Base-by-base conservation (phyloP, 2,329 filamentous ascomycete genomes). In the Ambrosiella xylebori region DNA sequence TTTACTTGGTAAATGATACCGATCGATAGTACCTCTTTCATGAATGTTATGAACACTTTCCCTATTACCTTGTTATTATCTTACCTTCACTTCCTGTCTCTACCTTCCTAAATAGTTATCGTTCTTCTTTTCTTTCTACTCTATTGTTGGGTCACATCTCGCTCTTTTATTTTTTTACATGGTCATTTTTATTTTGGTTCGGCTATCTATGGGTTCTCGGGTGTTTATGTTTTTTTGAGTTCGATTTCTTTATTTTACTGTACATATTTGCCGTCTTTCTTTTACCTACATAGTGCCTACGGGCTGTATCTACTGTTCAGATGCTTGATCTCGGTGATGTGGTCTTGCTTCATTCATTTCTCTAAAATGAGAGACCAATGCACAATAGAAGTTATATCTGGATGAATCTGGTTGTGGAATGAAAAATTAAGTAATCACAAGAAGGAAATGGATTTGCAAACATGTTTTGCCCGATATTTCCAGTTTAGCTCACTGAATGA, bases 1-100 rank as follows among this genome's bases (percentile, higher is more conserved):
- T 91, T 90, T 71, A 76, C 75, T 2, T 79, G 76, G 76, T 79
- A 72, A 40, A 56, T 37, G 17, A n/a, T 4, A 49, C 40, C 17
- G 27, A 12, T 27, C 37, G 39, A 7, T 19, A 40, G n/a, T 39
- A 27, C 11, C 27, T 45, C 9, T 40, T 15, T 57, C 19, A 27
- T 49, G 38, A 57, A 13, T 54, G 11, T 58, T 27, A 45, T 54
- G 40, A 47, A 27, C 36, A 41, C 35, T 40, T 36, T 15, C 17
- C 27, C 51, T 54, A 55, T 40, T 39, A 35, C 17, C n/a, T 17
- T 15, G 37, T 45, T 45, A 44, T n/a, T 19, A 37, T 47, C 35
- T 49, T n/a, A 15, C 38, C 50, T 51, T n/a, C 3, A 36, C 44
- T 27, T 57, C 17, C 17, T 47, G 2, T 57, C 8, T 8, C 36